Evolutionary conservation across 2,329 filamentous ascomycete species (phyloP), one percentile per base, ranked within the genome.

Genomic region (Trichophyton mentagrophytes): DNA sequence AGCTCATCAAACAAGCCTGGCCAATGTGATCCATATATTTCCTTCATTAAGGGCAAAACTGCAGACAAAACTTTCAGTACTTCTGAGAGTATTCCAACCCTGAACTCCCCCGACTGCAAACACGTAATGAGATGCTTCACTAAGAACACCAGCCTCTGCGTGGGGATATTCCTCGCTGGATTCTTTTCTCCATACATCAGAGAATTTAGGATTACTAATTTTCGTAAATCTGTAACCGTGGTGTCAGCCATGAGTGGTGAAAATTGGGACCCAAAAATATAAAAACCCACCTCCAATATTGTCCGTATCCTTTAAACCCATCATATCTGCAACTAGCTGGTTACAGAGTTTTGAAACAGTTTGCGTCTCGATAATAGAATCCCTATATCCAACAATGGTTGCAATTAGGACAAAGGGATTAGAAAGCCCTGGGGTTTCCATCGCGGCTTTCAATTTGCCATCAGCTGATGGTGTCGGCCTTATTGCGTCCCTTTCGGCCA

Each of bases 11-110:
- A 73, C 0, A 80, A 73, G 56, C 81, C 81, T 58, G 85, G 81
- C 93, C 93, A 99, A 69, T 96, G 89, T 0, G 88, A 83, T 0
- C 92, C 93, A 67, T 96, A 96, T 0, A 96, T 84, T 55, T 90
- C 87, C 62, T 84, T 82, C 66, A 96, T 86, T 46, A 81, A 82
- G 1, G 89, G 88, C 0, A 96, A 73, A 2, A 96, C 75, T 2
- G 77, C 74, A 1, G 73, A 70, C 57, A 86, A 67, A 4, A 75
- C 71, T 62, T 73, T 74, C 47, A 77, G 64, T 1, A 73, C 70
- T 63, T 78, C 75, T 1, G 75, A 69, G 61, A 67, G 70, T 46
- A 75, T 58, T 7, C 65, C 67, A 11, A 69, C 61, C 33, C 65
- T 64, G 71, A 82, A 75, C 59, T 89, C 68, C 63, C 78, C 78